Evolutionary conservation across 139 green algal genomes (phyloP), one percentile per base, ranked within the genome.

Genomic region (Chlamydomonas schloesseri): DNA sequence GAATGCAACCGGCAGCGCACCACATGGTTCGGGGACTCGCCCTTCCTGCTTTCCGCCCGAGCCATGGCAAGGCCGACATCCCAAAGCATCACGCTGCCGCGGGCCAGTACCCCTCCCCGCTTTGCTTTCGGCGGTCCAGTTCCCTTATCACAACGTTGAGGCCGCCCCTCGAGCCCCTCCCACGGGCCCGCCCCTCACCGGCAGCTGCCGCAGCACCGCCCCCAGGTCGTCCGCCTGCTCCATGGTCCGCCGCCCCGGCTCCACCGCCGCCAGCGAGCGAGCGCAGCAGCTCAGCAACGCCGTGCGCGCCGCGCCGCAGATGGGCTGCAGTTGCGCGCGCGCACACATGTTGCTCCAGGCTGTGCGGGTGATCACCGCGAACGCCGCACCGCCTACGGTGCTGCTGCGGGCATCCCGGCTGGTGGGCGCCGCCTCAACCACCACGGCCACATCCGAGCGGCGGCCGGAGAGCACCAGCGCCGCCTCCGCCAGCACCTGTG

Each of bases 151-250:
- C n/a, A n/a, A n/a, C n/a, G n/a, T n/a, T n/a, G n/a, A n/a, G n/a
- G n/a, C n/a, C n/a, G n/a, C n/a, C n/a, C n/a, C n/a, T n/a, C n/a
- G n/a, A n/a, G n/a, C n/a, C n/a, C n/a, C n/a, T n/a, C n/a, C n/a
- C n/a, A n/a, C n/a, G 42, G 6, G 42, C 42, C 42, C 42, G 6
- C 29, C 0, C 29, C 28, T 65, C 64, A 84, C 78, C 78, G 78
- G 78, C 64, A 84, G 37, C 42, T 53, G 64, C 64, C 33, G 65
- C 29, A 84, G 64, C 64, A 84, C 13, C 78, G 78, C 78, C 46
- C 28, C 78, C 64, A 84, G 78, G 64, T 84, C 78, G 29, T 84
- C 78, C 42, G 42, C 29, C 46, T 84, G 78, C 64, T 84, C 64
- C 78, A 74, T 11, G 10, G 78, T 84, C n/a, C 78, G 74, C 31